A percentile compares a stretch with the other conserved stretches of the same genome.
phyloP scores from a whole-genome alignment of 257 asterid species.

The Leonotis leonurus region DNA sequence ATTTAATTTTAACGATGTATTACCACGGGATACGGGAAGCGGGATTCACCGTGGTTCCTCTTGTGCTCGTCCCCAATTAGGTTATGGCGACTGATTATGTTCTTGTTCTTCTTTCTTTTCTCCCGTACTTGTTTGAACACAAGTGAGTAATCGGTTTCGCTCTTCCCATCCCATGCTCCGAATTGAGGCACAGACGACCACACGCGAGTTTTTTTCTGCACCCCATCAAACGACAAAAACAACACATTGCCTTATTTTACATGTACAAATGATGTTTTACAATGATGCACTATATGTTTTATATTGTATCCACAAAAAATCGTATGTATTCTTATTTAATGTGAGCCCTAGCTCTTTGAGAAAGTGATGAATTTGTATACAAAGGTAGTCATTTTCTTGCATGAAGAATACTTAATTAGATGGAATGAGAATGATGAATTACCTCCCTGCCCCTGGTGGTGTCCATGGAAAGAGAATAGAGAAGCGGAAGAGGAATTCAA shows the following conservation, averaged over 20 bases:
- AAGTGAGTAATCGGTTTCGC: slow-evolving; percentile 36
- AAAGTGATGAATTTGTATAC: too few species aligned
- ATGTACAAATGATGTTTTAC: not conserved
- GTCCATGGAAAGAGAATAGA: slow-evolving; percentile 20
- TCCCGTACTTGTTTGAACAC: slow-evolving; percentile 46
- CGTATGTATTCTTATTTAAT: too few species aligned
- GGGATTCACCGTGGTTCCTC: slow-evolving; percentile 6
- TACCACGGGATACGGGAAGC: slow-evolving; percentile 22
- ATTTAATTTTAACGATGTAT: too few species aligned
- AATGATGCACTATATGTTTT: too few species aligned
- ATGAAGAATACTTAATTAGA: not conserved
- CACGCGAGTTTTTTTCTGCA: slow-evolving; percentile 27
- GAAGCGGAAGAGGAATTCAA: not conserved
- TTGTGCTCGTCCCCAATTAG: slow-evolving; percentile 31
- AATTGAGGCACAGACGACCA: slow-evolving; percentile 39
- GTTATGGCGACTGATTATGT: slow-evolving; percentile 22
- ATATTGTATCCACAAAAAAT: too few species aligned
- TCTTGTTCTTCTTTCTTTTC: slow-evolving; percentile 33
- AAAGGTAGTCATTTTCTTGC: not conserved
- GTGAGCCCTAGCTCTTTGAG: too few species aligned
- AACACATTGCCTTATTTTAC: not conserved
- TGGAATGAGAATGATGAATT: not conserved
- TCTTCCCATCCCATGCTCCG: slow-evolving; percentile 51
- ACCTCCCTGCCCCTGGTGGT: slow-evolving; percentile 15
- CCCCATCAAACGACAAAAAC: not conserved